Base-by-base conservation (phyloP, 441 rosid species). In the Arabidopsis lyrata region DNA sequence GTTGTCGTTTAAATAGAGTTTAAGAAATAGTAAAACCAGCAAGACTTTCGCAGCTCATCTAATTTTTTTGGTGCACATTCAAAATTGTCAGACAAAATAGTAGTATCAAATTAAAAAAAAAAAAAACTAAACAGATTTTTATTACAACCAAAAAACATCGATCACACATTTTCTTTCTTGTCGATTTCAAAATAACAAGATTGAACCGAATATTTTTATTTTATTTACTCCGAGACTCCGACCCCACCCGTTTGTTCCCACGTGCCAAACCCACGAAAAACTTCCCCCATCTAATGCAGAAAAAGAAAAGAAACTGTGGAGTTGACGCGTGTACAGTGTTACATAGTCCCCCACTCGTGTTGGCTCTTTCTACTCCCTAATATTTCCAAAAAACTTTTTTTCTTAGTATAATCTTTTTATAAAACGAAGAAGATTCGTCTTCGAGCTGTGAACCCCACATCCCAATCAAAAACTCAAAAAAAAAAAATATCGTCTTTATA, bases 321-420 rank as follows among this genome's bases (percentile, higher is more conserved):
- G 80, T 77, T 77, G 80, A 77, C 80, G 72, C 72, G 72, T 77
- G 76, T 71, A 70, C 73, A 70, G 76, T 77, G 49, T 16, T 18
- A 22, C 38, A 20, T 47, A 56, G 66, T 39, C 42, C 76, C 76
- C 80, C 52, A 71, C 72, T 58, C 73, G 42, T 71, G 76, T 44
- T 65, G 72, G 72, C 68, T 64, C 55, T 70, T 70, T 58, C 76
- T 70, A 62, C 47, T 50, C 76, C 38, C 68, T 56, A 58, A 49
- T 32, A 70, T 47, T 63, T 76, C 70, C 70, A 68, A 59, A 54
- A 44, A 15, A 55, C 32, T 5, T 76, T 76, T 27, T 45, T 50
- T 29, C 31, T 29, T 24, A 13, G 13, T 52, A 16, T 6, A 15
- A 0, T 18, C 16, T 14, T 11, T 2, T 63, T 4, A 4, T 3